Evolutionary conservation across 2,329 filamentous ascomycete species (phyloP), one percentile per base, ranked within the genome.

Genomic region (Fonsecaea nubica): DNA sequence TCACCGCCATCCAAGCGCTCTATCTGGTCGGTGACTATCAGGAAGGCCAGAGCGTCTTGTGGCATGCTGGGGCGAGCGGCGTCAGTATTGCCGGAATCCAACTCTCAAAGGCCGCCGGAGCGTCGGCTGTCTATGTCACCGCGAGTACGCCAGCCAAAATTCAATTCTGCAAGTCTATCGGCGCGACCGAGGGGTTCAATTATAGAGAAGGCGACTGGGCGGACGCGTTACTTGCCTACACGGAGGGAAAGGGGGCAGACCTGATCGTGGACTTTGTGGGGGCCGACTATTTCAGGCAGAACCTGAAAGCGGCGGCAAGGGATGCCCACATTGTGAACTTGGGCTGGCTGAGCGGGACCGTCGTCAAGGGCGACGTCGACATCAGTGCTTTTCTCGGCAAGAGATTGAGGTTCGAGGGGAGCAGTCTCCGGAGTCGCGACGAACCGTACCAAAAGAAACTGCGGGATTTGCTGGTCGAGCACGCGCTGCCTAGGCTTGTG

Each of bases 1-100:
- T 97, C 73, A 97, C 94, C 25, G 94, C 94, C 1, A 90, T 90
- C 8, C 94, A 98, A 83, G 93, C 93, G n/a, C 86, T 97, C 77
- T 91, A 93, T 76, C 81, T 93, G 10, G 86, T 98, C 18, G 91
- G 92, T 58, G 88, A 87, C 12, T 94, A 93, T 77, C 76, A 83
- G n/a, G 76, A 82, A 10, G 91, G 90, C 5, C 89, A 93, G 79
- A 86, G 85, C 15, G 87, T 94, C 64, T 87, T 98, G 50, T 97
- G 93, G 92, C 94, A 98, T 77, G 94, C 94, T 0, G 94, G 93
- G 57, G 94, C 94, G 1, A 93, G 90, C n/a, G 89, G 89, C 40
- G 94, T 98, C 57, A 90, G 89, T 54, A 93, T 97, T 71, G 87
- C 93, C 0, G 94, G 93, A 0, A 93, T 96, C 73, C 94, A 97